phyloP scores from a whole-genome alignment of 2,329 filamentous ascomycete genomes.

The Arthrinium phaeospermum region DNA sequence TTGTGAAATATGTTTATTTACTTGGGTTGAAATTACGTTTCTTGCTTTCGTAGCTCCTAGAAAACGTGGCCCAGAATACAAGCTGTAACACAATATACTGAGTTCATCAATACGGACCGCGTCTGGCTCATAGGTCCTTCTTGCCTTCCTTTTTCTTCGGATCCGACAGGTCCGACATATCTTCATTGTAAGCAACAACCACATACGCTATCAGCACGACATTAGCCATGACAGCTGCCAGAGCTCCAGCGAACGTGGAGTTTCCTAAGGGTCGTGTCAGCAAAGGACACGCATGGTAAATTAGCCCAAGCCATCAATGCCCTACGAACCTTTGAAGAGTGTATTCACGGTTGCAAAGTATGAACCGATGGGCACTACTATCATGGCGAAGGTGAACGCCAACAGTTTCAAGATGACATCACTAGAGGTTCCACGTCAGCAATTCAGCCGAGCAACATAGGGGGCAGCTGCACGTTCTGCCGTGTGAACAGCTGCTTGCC shows the following conservation, averaged over 20 bases:
- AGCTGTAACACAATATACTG: neutral
- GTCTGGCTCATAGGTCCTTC: conserved; percentile 44
- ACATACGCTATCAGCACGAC: conserved; percentile 90
- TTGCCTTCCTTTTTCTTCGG: conserved; percentile 52
- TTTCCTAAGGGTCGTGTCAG: conserved; percentile 65
- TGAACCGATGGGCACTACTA: conserved; percentile 82
- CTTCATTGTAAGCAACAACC: conserved; percentile 88
- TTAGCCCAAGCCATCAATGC: neutral
- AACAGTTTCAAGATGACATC: conserved; percentile 90
- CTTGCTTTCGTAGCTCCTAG: neutral
- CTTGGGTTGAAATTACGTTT: neutral
- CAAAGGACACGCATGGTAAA: neutral
- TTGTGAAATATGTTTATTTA: neutral
- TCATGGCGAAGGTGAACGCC: conserved; percentile 90
- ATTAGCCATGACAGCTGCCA: conserved; percentile 89
- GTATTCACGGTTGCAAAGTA: conserved; percentile 83
- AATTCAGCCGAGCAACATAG: no score
- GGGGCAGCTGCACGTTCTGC: neutral
- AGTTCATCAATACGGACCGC: neutral
- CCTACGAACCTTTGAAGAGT: conserved; percentile 73
- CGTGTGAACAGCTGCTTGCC: neutral
- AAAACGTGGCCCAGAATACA: neutral
- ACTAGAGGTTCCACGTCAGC: conserved; percentile 46
- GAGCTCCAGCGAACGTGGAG: conserved; percentile 82
- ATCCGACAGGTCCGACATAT: conserved; percentile 66